Evolutionary conservation across 208 protist species (phyloP).

Genomic region (Porcisia hertigi): DNA sequence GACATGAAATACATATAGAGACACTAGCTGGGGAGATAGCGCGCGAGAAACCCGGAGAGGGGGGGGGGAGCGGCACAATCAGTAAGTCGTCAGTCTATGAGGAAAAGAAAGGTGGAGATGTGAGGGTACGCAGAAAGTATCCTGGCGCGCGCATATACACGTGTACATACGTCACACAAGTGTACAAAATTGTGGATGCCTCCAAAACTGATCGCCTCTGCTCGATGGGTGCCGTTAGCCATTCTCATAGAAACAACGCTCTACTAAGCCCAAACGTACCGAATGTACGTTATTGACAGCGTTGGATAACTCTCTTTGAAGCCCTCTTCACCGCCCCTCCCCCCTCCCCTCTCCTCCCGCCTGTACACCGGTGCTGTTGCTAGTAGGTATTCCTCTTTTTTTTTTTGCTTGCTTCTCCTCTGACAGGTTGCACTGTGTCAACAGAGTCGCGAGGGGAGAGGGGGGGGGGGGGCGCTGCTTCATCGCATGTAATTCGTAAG

Average conservation of each 20-base stretch:
- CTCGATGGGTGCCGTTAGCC: background rate
- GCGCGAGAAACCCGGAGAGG: background rate
- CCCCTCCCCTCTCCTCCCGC: background rate
- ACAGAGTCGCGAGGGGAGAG: background rate
- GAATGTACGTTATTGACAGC: background rate
- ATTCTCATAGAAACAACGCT: background rate
- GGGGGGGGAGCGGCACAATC: background rate
- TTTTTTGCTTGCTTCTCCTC: background rate
- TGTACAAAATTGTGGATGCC: constrained; percentile 2
- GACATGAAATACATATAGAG: too few species aligned
- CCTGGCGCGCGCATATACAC: constrained; percentile 4
- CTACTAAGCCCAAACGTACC: background rate
- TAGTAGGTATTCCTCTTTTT: background rate
- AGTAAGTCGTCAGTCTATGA: background rate
- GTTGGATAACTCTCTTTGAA: too few species aligned
- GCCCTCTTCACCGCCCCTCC: background rate
- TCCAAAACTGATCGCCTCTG: background rate
- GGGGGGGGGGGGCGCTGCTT: background rate
- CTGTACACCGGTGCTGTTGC: background rate
- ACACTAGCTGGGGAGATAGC: background rate
- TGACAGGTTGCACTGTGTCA: background rate
- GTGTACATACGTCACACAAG: background rate
- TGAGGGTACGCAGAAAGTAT: constrained; percentile 3
- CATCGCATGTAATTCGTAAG: background rate
- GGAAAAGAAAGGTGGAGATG: constrained; percentile 7